Evolutionary conservation across 495 filamentous ascomycete species (phyloP).

Genomic region (Mytilinidion resinicola): DNA sequence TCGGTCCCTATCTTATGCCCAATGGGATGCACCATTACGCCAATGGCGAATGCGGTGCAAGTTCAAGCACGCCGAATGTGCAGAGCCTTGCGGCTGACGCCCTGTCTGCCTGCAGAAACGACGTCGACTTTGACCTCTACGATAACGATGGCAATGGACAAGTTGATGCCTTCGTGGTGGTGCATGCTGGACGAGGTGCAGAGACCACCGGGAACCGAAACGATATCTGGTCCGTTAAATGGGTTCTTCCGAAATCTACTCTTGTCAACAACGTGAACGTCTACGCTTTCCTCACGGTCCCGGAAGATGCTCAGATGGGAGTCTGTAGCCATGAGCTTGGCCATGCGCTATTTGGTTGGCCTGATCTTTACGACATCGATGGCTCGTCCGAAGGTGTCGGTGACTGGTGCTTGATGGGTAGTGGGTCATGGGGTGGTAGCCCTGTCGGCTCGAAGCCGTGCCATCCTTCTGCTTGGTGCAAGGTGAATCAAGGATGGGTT

Average conservation of each 20-base stretch:
- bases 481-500: conserved; percentile 2
- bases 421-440: conserved; percentile 3
- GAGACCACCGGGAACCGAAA: background rate
- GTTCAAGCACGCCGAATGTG: background rate
- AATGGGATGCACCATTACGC: background rate
- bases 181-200: conserved; percentile 18
- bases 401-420: conserved; percentile 1
- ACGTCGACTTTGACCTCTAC: conserved; percentile 9
- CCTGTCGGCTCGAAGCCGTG: background rate
- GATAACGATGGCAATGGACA: conserved; percentile 11
- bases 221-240: conserved; percentile 18
- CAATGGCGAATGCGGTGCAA: background rate
- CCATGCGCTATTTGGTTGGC: conserved; percentile 21
- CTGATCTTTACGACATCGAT: conserved; percentile 18
- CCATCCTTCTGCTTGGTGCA: conserved; percentile 4
- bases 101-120: background rate
- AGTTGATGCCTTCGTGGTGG: conserved; percentile 20
- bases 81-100: conserved; percentile 1
- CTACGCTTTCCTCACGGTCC: conserved; percentile 22
- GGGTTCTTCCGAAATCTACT: background rate
- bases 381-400: conserved; percentile 5
- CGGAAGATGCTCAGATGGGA: conserved; percentile 15
- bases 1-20: background rate
- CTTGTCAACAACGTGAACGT: conserved; percentile 6
- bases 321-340: conserved; percentile 21